These are phyloP conservation scores for Breynia disticha DNA, from an alignment of 441 rosid genomes.

Conservation along the genomic window DNA sequence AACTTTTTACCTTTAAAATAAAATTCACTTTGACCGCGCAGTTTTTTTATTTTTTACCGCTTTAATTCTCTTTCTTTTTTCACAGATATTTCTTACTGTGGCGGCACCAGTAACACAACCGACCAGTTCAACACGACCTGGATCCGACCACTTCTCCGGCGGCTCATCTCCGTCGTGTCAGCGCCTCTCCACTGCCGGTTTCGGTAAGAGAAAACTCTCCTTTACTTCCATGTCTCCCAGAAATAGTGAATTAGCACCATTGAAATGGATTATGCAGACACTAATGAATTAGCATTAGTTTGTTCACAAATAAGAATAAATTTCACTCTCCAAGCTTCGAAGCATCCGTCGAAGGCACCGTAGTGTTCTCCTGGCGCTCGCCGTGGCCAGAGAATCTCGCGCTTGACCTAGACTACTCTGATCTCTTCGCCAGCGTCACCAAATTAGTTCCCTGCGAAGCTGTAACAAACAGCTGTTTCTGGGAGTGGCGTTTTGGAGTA, in stretches of 20 bases:
- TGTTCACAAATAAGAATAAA: slow-evolving; percentile 80
- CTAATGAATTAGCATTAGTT: no score
- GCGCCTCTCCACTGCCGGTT: slow-evolving; percentile 75
- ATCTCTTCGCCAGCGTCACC: slow-evolving; percentile 82
- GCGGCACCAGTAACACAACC: slow-evolving; percentile 38
- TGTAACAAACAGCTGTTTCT: slow-evolving; percentile 67
- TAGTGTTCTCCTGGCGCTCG: slow-evolving; percentile 86
- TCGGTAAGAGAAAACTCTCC: slow-evolving; percentile 62
- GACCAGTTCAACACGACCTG: slow-evolving; percentile 68
- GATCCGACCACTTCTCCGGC: slow-evolving; percentile 81
- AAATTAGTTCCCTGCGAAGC: slow-evolving; percentile 84
- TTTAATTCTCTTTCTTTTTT: no score
- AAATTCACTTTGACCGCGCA: background rate
- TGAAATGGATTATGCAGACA: no score
- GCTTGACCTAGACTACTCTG: slow-evolving; percentile 84
- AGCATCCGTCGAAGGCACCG: slow-evolving; percentile 78
- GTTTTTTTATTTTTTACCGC: background rate
- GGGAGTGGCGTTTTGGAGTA: slow-evolving; percentile 42
- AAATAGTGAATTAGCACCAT: no score
- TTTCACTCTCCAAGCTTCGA: slow-evolving; percentile 84
- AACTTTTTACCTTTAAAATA: background rate
- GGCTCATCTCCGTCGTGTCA: slow-evolving; percentile 64
- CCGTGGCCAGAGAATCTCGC: slow-evolving; percentile 64
- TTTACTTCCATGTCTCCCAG: slow-evolving; percentile 86
- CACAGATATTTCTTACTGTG: slow-evolving; percentile 30